Evolutionary conservation across 2,329 filamentous ascomycete species (phyloP), one percentile per base, ranked within the genome.

Genomic region (Claviceps cyperi): DNA sequence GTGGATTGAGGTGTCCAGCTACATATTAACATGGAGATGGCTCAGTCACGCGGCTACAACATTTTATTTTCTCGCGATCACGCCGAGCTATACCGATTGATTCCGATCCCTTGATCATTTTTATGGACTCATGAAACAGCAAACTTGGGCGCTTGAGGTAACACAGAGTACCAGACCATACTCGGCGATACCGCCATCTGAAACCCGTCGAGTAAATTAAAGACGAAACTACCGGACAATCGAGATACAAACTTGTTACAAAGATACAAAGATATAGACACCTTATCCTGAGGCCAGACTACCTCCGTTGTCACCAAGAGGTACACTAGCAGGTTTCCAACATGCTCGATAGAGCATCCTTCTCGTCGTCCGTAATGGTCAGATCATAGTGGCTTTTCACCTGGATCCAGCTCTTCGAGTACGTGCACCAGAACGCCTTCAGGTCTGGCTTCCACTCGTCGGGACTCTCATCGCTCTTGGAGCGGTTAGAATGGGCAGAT

Each of bases 401-500:
- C 60, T 79, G 75, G 40, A 91, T 74, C 82, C 83, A 94, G 61
- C 81, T 79, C 62, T 77, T 74, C 14, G 86, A 83, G 60, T 94
- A 92, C 28, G 77, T 83, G 75, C 87, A 92, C 64, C 86, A 77
- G 67, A 86, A 91, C 54, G 67, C 75, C 63, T 70, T 58, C 53
- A 86, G 67, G 0, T 81, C 75, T 13, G 85, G 87, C 69, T 87
- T 83, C 86, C 86, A 94, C 11, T 68, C 64, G 60, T 90, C 86
- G 0, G 86, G 85, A 49, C 80, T 80, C 56, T 73, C 68, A 64
- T 89, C 85, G n/a, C 85, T 69, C 72, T 91, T 92, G 36, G 69
- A 56, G 57, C 80, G 71, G 68, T 94, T 94, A 56, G 88, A 80
- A 50, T 76, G 79, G 62, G 86, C 83, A 4, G 86, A 91, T 8